Evolutionary conservation across 2,329 filamentous ascomycete genomes (phyloP).

Genomic region (Aspergillus pseudotamarii): DNA sequence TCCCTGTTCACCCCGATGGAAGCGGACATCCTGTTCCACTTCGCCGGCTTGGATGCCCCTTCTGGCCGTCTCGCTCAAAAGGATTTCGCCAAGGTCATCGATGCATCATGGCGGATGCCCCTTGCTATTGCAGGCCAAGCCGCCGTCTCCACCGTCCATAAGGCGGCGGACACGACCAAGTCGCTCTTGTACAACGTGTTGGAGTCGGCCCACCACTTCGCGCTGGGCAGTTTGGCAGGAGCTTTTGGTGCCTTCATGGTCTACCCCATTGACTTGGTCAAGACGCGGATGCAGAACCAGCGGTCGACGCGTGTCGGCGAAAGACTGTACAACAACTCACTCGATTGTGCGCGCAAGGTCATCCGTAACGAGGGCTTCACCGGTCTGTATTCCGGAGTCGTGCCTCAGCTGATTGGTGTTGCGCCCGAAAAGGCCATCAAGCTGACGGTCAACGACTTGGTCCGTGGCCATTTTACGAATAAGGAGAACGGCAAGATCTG

Average conservation of each 20-base stretch:
- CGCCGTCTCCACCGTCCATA: slow-evolving; percentile 46
- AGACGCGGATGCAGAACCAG: slow-evolving; percentile 98
- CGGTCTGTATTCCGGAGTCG: slow-evolving; percentile 89
- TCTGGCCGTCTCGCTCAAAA: slow-evolving; percentile 78
- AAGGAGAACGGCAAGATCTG: slow-evolving; percentile 73
- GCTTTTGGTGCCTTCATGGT: slow-evolving; percentile 99
- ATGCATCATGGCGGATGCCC: slow-evolving; percentile 82
- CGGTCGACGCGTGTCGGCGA: slow-evolving; percentile 79
- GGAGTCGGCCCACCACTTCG: slow-evolving; percentile 88
- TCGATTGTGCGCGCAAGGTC: slow-evolving; percentile 94
- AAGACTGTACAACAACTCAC: slow-evolving; percentile 91
- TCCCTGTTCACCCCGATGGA: slow-evolving; percentile 98
- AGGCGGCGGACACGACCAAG: slow-evolving; percentile 58
- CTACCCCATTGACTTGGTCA: slow-evolving; percentile 97
- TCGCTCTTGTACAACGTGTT: slow-evolving; percentile 65
- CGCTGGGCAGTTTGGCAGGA: slow-evolving; percentile 83
- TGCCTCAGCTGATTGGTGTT: slow-evolving; percentile 94
- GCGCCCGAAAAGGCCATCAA: slow-evolving; percentile 99
- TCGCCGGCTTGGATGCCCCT: slow-evolving; percentile 87
- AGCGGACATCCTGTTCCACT: slow-evolving; percentile 97
- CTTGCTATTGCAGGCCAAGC: slow-evolving; percentile 57
- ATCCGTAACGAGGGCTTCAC: slow-evolving; percentile 86
- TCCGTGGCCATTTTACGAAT: slow-evolving; percentile 74
- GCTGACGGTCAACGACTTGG: slow-evolving; percentile 94
- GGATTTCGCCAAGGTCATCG: slow-evolving; percentile 94